Evolutionary conservation across 805 yeast species (phyloP).

Genomic region (Metschnikowia sp.): DNA sequence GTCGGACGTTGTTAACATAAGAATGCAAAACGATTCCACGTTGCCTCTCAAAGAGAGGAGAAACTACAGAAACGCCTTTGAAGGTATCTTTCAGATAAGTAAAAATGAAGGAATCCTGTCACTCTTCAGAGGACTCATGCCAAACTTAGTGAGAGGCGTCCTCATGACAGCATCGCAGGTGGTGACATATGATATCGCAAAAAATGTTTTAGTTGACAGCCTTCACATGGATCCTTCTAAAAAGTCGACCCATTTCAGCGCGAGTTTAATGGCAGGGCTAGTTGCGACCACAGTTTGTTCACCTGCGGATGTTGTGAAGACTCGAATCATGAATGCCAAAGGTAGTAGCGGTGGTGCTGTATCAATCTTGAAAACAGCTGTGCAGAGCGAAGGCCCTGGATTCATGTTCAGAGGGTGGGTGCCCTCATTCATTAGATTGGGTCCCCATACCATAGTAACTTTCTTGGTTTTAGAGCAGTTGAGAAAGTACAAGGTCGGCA

Average conservation of each 20-base stretch:
- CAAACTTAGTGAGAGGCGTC: constrained; percentile 77
- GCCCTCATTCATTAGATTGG: constrained; percentile 80
- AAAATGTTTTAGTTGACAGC: constrained; percentile 50
- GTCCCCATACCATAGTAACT: constrained; percentile 75
- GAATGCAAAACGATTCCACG: constrained; percentile 87
- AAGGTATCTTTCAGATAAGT: constrained; percentile 62
- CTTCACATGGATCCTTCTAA: constrained; percentile 54
- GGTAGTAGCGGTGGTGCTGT: constrained; percentile 45
- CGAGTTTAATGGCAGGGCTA: constrained; percentile 77
- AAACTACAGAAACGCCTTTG: constrained; percentile 72
- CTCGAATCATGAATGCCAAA: constrained; percentile 76
- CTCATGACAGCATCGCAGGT: constrained; percentile 90
- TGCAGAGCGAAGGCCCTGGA: constrained; percentile 66
- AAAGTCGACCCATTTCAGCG: constrained; percentile 70
- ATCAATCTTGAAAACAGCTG: constrained; percentile 49
- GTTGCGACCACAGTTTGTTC: constrained; percentile 91
- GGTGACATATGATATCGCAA: constrained; percentile 79
- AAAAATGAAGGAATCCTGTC: constrained; percentile 58
- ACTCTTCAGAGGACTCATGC: constrained; percentile 69
- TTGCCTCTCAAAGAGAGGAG: constrained; percentile 63
- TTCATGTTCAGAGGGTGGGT: constrained; percentile 92
- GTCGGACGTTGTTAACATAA: constrained; percentile 79
- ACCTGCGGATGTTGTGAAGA: constrained; percentile 88
- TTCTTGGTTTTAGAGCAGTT: constrained; percentile 67
- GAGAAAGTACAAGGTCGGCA: constrained; percentile 50